These are phyloP conservation scores for Lotus japonicus DNA, from an alignment of 306 rosid genomes.

Conservation along the genomic window DNA sequence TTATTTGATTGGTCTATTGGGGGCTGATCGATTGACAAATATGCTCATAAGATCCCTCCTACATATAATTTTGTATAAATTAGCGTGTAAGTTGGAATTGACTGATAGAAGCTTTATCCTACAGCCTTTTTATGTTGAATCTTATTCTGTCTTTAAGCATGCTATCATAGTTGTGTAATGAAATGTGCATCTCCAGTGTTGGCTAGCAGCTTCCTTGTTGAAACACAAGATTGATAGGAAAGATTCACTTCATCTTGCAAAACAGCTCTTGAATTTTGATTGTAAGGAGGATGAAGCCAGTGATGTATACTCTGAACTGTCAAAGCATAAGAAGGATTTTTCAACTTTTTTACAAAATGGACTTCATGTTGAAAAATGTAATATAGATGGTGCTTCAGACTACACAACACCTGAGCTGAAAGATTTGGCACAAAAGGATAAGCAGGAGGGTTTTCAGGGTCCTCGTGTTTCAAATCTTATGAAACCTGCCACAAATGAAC, in stretches of 20 bases:
- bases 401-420: slow-evolving; percentile 12
- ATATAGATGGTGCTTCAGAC: slow-evolving; percentile 4
- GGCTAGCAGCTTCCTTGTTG: slow-evolving; percentile 58
- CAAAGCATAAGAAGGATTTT: slow-evolving; percentile 38
- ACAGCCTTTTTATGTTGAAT: background rate
- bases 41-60: background rate
- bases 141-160: background rate
- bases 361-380: slow-evolving; percentile 17
- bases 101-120: background rate
- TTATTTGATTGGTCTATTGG: background rate
- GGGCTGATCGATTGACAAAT: background rate
- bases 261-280: slow-evolving; percentile 41
- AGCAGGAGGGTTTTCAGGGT: slow-evolving; percentile 12
- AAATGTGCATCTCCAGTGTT: slow-evolving; percentile 47
- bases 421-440: slow-evolving; percentile 16
- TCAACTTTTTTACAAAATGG: slow-evolving; percentile 20
- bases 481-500: slow-evolving; percentile 19
- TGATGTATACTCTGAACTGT: slow-evolving; percentile 37
- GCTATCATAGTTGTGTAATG: slow-evolving; percentile 16
- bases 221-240: slow-evolving; percentile 46
- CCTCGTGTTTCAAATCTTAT: slow-evolving; percentile 8
- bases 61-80: background rate
- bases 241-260: slow-evolving; percentile 54
- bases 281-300: slow-evolving; percentile 58
- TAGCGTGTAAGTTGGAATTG: background rate